Base-by-base conservation (phyloP, 345 rosid species). In the Bruguiera sexangula region DNA sequence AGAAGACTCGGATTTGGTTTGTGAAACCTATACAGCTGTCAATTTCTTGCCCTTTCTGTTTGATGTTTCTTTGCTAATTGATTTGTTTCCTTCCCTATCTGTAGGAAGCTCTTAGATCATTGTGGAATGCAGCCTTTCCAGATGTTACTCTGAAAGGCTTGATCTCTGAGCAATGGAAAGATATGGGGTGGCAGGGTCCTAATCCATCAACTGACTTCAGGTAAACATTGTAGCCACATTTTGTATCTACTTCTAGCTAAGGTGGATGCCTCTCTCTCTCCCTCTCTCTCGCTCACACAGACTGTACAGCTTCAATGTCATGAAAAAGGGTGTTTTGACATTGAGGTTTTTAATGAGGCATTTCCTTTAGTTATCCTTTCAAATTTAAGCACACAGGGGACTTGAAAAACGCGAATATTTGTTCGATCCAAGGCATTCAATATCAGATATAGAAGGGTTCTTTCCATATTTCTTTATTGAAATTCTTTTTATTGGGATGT, bases 141-240 rank as follows among this genome's bases (percentile, higher is more conserved):
- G 79, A 85, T 77, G 81, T 85, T 75, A 63, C 65, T 67, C 78
- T 95, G 66, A 81, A 69, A 46, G 91, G 96, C 73, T 65, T 92
- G 80, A 85, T 95, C 61, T 85, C 98, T 29, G 94, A 90, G 77
- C 99, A 95, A 66, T 95, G 99, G 99, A 95, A 95, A 83, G 96
- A 92, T 9, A 95, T 95, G 99, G 99, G 99, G 59, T 95, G 99
- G 99, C 99, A 95, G 83, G 99, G 99, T 76, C 84, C 85, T 66
- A 95, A 92, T 84, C 99, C 99, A 53, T 87, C 99, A 22, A 95
- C 99, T 21, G 99, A 95, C 84, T 95, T 95, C 66, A 87, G 98
- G 98, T 94, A 73, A 60, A 62, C 6, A 62, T 70, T 30, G 61
- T 48, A 60, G 53, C 20, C 56, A 11, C 34, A 62, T 13, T 48